A percentile compares a stretch with the other conserved stretches of the same genome.
phyloP scores from a whole-genome alignment of 805 yeast genomes.

The Starmerella potacharoeniae region DNA sequence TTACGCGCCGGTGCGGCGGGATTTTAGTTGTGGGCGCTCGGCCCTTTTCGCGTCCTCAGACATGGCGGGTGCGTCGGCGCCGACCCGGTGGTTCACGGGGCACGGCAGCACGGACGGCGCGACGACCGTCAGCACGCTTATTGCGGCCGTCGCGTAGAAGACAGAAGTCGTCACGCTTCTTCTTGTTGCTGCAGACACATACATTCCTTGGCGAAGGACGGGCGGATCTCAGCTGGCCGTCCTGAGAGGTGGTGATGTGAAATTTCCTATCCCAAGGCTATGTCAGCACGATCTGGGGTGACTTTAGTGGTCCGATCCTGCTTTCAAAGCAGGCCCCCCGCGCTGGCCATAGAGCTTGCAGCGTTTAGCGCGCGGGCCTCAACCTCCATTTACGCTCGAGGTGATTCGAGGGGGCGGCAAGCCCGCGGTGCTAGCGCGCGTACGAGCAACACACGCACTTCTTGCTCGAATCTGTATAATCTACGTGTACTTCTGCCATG shows the following conservation, averaged over 20 bases:
- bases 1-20: not conserved
- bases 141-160: slow-evolving; percentile 63
- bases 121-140: slow-evolving; percentile 57
- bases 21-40: not conserved
- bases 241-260: not conserved
- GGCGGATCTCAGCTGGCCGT: not conserved
- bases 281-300: slow-evolving; percentile 2
- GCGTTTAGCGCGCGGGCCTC: not conserved
- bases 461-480: too few relatives aligned
- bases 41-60: not conserved
- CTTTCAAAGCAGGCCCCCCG: not conserved
- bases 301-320: not conserved
- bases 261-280: not conserved
- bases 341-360: not conserved
- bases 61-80: slow-evolving; percentile 18
- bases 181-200: slow-evolving; percentile 21
- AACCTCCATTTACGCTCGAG: not conserved
- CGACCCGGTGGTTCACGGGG: slow-evolving; percentile 19
- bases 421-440: too few relatives aligned
- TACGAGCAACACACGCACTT: too few relatives aligned
- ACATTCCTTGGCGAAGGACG: slow-evolving; percentile 21
- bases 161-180: slow-evolving; percentile 47
- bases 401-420: too few relatives aligned
- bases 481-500: too few relatives aligned
- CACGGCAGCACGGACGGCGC: slow-evolving; percentile 33